phyloP scores from a whole-genome alignment of 2,329 filamentous ascomycete species.

The Sporothrix curviconia region DNA sequence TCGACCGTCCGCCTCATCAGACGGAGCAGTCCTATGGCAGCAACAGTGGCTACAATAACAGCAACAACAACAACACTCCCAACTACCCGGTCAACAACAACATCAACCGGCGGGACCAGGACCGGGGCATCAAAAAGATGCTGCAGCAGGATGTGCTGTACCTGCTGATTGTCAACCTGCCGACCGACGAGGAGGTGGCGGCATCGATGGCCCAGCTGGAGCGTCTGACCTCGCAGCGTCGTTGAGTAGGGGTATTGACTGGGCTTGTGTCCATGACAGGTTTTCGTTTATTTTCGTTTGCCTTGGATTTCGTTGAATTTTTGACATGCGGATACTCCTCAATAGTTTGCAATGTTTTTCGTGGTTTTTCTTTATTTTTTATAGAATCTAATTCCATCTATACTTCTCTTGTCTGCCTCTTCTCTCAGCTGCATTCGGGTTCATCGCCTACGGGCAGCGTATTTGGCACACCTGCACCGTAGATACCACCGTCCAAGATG shows the following conservation, averaged over 20 bases:
- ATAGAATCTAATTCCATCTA: not conserved
- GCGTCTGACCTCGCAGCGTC: not conserved
- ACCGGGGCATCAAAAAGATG: conserved; percentile 9
- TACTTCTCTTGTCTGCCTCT: too few relatives aligned
- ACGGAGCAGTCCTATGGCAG: not conserved
- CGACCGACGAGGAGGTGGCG: conserved; percentile 36
- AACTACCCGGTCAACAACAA: not conserved
- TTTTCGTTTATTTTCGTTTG: not conserved
- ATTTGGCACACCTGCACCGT: conserved; percentile 30
- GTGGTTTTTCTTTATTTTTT: not conserved
- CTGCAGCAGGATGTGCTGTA: conserved; percentile 40
- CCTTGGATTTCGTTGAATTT: not conserved
- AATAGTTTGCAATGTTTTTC: conserved; percentile 1
- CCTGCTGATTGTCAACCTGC: conserved; percentile 45
- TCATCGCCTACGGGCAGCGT: not conserved
- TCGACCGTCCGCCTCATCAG: not conserved
- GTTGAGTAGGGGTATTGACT: not conserved
- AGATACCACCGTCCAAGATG: conserved; percentile 51
- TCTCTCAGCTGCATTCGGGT: conserved; percentile 2
- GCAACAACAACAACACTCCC: not conserved
- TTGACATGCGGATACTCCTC: too few relatives aligned
- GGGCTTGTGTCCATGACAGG: not conserved
- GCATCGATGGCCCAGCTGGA: conserved; percentile 18
- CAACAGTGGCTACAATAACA: not conserved
- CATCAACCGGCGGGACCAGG: not conserved